Evolutionary conservation across 345 rosid genomes (phyloP), one percentile per base, ranked within the genome.

Genomic region (Barbarea vulgaris): DNA sequence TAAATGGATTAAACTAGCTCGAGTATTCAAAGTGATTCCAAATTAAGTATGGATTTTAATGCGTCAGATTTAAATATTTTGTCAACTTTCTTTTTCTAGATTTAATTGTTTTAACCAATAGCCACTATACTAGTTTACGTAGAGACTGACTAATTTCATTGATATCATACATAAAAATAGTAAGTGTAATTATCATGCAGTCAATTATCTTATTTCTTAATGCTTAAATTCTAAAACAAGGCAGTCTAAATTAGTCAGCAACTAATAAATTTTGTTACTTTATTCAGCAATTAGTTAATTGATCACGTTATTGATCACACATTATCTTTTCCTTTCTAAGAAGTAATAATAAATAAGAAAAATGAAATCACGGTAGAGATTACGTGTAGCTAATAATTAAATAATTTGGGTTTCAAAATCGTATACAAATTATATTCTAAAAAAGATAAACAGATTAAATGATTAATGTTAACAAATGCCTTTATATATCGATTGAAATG

Each of bases 321-420:
- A 77, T 63, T 13, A 46, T 62, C 18, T 69, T 61, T 7, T 61
- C 54, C 55, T 24, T 51, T 39, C 17, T 25, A 56, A 47, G 51
- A 69, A 70, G 24, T 47, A 46, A 36, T 41, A 76, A 63, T 17
- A 53, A 19, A 52, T 17, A 68, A 27, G 57, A 76, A 41, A 42
- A 42, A n/a, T 11, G n/a, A 42, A 63, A 63, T 62, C 58, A 62
- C 76, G 71, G 24, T 70, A 34, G 25, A 27, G 51, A 54, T 70
- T 55, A 46, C 76, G 70, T 77, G 71, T 47, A 63, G 18, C 52
- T 33, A 67, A 48, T 69, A 52, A 9, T 12, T 46, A 11, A 62
- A 42, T 33, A 52, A 22, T 21, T 53, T 44, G 3, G 27, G 21
- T 67, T 75, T 59, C 25, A 28, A 17, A 50, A 34, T 58, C 55